A percentile compares a stretch with the other conserved stretches of the same genome.
Conservation (phyloP, 2,329 filamentous ascomycete species). For the Hymenoscyphus infarciens region DNA sequence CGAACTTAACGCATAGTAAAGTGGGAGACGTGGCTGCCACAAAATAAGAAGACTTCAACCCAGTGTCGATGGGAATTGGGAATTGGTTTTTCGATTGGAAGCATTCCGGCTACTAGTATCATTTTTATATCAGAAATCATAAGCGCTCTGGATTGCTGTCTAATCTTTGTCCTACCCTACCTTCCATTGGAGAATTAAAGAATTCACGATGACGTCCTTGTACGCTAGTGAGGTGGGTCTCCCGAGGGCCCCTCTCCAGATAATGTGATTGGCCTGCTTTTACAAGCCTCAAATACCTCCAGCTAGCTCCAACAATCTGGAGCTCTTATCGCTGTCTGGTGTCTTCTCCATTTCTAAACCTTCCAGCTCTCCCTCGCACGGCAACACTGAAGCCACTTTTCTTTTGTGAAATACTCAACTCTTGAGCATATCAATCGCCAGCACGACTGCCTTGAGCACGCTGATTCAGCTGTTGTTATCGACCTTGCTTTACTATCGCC, state of each 20-base stretch:
- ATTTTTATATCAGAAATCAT: not conserved
- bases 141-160: not conserved
- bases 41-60: not conserved
- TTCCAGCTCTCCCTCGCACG: not conserved
- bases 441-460: not conserved
- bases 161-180: not conserved
- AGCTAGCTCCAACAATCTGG: not conserved
- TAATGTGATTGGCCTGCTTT: not conserved
- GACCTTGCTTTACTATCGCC: not conserved
- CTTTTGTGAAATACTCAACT: not conserved
- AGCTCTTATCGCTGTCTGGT: not conserved
- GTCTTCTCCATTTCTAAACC: conserved; percentile 1
- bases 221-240: not conserved
- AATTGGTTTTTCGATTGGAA: not conserved
- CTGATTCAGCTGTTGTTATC: not conserved
- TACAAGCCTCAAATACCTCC: not conserved
- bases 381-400: not conserved
- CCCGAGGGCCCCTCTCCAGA: not conserved
- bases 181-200: no score
- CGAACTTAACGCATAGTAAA: not conserved
- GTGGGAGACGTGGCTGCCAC: not conserved
- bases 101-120: not conserved
- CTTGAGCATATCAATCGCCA: not conserved
- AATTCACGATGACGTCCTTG: conserved; percentile 1
- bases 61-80: no score